phyloP scores from a whole-genome alignment of 2,329 filamentous ascomycete species.

The Colletotrichum tofieldiae region DNA sequence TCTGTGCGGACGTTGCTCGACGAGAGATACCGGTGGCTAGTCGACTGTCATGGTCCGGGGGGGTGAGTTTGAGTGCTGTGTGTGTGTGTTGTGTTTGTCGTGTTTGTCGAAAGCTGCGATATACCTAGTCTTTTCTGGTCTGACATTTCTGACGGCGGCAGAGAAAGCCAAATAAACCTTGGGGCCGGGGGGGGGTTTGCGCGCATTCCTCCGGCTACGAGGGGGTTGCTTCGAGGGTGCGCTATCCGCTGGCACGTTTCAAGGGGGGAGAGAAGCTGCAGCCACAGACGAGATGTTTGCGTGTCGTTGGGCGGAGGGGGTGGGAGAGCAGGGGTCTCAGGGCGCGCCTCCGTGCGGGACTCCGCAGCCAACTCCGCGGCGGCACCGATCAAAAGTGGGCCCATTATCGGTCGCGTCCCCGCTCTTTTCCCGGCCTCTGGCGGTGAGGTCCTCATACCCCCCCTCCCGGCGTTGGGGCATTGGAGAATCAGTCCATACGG shows the following conservation, averaged over 20 bases:
- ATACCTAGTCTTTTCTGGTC: neutral
- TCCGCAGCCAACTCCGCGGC: conserved; percentile 23
- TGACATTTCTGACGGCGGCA: conserved; percentile 20
- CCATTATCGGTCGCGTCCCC: neutral
- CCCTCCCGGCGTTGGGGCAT: no score
- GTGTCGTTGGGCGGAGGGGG: conserved; percentile 5
- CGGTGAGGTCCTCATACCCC: neutral
- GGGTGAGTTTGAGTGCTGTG: neutral
- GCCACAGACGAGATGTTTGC: conserved; percentile 5
- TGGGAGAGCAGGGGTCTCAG: no score
- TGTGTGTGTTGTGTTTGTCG: neutral
- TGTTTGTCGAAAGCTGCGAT: neutral
- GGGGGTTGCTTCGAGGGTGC: neutral
- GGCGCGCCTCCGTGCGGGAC: conserved; percentile 11
- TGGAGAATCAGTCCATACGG: neutral
- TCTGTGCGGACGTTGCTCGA: neutral
- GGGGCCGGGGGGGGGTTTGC: neutral
- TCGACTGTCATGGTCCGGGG: neutral
- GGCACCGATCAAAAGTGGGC: conserved; percentile 18
- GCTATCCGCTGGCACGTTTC: neutral
- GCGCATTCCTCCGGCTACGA: neutral
- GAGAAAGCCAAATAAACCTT: neutral
- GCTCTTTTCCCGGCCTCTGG: conserved; percentile 2
- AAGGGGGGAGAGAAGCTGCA: neutral
- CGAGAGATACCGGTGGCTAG: neutral